Evolutionary conservation across 148 eudicot genomes (phyloP).

Genomic region (Chenopodium berlandieri): DNA sequence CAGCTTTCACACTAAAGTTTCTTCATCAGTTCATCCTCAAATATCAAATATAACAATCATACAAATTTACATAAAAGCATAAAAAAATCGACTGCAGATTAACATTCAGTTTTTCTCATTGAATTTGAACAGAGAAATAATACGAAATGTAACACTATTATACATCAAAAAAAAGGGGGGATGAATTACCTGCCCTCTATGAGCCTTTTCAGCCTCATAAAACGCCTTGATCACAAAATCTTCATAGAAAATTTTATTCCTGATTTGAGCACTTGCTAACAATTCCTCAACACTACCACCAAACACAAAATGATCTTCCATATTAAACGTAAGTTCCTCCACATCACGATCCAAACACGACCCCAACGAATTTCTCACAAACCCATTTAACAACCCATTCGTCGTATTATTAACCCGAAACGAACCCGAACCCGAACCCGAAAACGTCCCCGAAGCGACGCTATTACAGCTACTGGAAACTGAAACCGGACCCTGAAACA

Average conservation of each 20-base stretch:
- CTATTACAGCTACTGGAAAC: constrained; percentile 22
- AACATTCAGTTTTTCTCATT: too few species aligned
- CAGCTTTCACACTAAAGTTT: too few species aligned
- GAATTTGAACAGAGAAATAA: too few species aligned
- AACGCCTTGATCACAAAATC: constrained; percentile 80
- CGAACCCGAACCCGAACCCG: constrained; percentile 28
- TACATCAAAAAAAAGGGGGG: background rate
- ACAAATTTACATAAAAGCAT: background rate
- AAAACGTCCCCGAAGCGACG: constrained; percentile 15
- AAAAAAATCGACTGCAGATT: too few species aligned
- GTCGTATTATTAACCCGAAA: constrained; percentile 28
- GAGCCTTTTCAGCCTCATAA: constrained; percentile 91
- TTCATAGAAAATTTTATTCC: constrained; percentile 63
- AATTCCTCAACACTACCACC: constrained; percentile 47
- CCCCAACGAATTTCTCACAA: constrained; percentile 51
- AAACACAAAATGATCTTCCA: constrained; percentile 57
- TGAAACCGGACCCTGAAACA: constrained; percentile 60
- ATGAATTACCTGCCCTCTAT: constrained; percentile 78
- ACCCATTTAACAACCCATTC: constrained; percentile 56
- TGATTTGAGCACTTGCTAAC: constrained; percentile 61
- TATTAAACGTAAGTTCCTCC: constrained; percentile 66
- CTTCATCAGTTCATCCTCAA: background rate
- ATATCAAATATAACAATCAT: background rate
- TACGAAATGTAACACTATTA: too few species aligned
- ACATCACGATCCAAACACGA: constrained; percentile 60